Evolutionary conservation across 139 green algal species (phyloP), one percentile per base, ranked within the genome.

Genomic region (Choricystis sp.): DNA sequence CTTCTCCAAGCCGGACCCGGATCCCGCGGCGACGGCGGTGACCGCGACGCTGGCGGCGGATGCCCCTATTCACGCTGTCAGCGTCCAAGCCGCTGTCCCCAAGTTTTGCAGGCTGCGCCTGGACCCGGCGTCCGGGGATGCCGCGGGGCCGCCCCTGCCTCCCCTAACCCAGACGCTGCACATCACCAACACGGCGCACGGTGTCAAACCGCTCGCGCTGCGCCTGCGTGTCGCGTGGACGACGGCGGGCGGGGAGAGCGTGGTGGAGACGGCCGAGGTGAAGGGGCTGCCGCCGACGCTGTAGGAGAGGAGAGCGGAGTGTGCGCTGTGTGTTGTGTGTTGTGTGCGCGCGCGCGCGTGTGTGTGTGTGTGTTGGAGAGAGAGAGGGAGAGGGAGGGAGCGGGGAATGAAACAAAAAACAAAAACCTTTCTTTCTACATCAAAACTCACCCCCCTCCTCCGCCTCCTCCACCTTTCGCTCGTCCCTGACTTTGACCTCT

Each of bases 101-200:
- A 97, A 96, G 75, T 83, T 84, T 60, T 85, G 91, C 79, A 72
- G 86, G 65, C 71, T 95, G 20, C 69, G 69, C 65, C 70, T 96
- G 61, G 83, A 93, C 40, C 81, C 90, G 1, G 85, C 90, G 3
- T 80, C 31, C 48, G 74, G 73, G 40, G 73, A 29, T 14, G 40
- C 66, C 3, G 64, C 95, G 57, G 56, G 73, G 2, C 52, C 84
- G 0, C 48, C 27, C 56, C 61, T 61, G 23, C 48, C 26, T 0
- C 55, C 22, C 3, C 76, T 88, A 20, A 85, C 66, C 1, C 90
- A 97, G 74, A 65, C 55, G 2, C 68, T 97, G n/a, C 69, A 74
- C 29, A 66, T 97, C 25, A 86, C 71, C 68, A 97, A 97, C 79
- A 81, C 59, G 24, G 66, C 82, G 75, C 77, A 86, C 26, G 90